Percentiles rank a stretch among this genome's conserved stretches.
Conservation (phyloP, 441 rosid genomes). For the Brassica hybrid region DNA sequence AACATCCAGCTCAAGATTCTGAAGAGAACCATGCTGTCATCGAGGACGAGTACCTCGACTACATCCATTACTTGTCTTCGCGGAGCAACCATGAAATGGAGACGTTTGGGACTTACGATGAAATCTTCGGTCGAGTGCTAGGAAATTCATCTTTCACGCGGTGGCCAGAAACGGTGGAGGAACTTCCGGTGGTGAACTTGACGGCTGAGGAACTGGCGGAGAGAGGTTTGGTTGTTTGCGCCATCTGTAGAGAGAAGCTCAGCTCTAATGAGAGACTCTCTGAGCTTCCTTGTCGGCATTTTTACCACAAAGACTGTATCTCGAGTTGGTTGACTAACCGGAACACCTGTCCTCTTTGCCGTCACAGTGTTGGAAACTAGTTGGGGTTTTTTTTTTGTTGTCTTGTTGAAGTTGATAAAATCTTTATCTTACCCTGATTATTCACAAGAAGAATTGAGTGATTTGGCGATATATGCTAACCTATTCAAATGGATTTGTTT, state of each 20-base stretch:
- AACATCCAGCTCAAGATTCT: neutral
- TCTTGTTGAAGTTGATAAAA: neutral
- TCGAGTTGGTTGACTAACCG: slow-evolving; percentile 22
- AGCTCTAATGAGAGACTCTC: slow-evolving; percentile 15
- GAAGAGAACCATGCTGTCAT: neutral
- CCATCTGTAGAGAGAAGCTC: slow-evolving; percentile 29
- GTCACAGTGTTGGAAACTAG: slow-evolving; percentile 14
- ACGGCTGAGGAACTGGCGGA: slow-evolving; percentile 24
- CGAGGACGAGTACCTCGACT: slow-evolving; percentile 7
- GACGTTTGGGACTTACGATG: slow-evolving; percentile 7
- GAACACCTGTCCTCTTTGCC: slow-evolving; percentile 38
- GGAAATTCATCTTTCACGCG: neutral
- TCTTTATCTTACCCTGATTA: neutral
- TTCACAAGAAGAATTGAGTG: neutral
- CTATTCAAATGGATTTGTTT: neutral
- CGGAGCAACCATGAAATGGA: neutral
- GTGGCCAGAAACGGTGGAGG: neutral
- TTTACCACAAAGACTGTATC: slow-evolving; percentile 35
- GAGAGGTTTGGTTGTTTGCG: slow-evolving; percentile 33
- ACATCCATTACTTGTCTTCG: slow-evolving; percentile 6
- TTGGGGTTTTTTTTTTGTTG: neutral
- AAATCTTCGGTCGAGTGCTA: slow-evolving; percentile 2
- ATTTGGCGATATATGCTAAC: neutral
- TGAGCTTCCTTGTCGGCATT: slow-evolving; percentile 42
- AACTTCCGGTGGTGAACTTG: slow-evolving; percentile 29